These are phyloP conservation scores for Albophoma yamanashiensis DNA, from an alignment of 2,329 filamentous ascomycete genomes.

Conservation along the genomic window DNA sequence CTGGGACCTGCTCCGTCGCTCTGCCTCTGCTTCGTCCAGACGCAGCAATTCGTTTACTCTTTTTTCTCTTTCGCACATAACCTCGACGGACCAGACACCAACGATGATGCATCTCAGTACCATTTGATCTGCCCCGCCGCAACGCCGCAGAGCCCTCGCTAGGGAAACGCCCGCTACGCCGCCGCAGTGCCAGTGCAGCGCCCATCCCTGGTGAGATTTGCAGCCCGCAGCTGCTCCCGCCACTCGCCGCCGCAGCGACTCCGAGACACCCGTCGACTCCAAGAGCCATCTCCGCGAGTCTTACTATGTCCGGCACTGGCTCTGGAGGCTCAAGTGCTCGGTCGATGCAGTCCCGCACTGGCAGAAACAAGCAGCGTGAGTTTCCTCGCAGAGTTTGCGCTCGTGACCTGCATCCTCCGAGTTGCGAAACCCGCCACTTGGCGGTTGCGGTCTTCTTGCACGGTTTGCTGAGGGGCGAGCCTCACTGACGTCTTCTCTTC, in stretches of 20 bases:
- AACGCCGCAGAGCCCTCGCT: constrained; percentile 1
- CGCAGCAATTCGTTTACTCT: not conserved
- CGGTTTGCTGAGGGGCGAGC: not conserved
- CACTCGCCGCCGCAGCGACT: not conserved
- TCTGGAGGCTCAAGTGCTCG: constrained; percentile 29
- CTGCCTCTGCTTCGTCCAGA: not conserved
- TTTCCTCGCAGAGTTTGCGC: constrained; percentile 15
- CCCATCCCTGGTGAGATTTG: constrained; percentile 5
- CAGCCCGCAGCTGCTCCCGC: not conserved
- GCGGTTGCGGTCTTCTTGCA: not conserved
- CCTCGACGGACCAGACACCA: constrained; percentile 3
- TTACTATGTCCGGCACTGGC: constrained; percentile 23
- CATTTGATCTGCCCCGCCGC: constrained; percentile 9
- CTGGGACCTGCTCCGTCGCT: constrained; percentile 5
- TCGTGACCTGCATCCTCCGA: not conserved
- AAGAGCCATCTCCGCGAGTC: not conserved
- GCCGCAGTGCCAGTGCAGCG: not conserved
- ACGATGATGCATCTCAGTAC: constrained; percentile 7
- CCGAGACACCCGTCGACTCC: not conserved
- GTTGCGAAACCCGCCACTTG: not conserved
- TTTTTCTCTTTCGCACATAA: constrained; percentile 1
- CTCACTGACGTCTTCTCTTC: constrained; percentile 8
- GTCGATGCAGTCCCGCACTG: constrained; percentile 63
- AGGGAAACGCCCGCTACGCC: not conserved
- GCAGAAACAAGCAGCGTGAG: constrained; percentile 74